phyloP scores from a whole-genome alignment of 2,329 filamentous ascomycete species.

The Arachnopeziza araneosa region DNA sequence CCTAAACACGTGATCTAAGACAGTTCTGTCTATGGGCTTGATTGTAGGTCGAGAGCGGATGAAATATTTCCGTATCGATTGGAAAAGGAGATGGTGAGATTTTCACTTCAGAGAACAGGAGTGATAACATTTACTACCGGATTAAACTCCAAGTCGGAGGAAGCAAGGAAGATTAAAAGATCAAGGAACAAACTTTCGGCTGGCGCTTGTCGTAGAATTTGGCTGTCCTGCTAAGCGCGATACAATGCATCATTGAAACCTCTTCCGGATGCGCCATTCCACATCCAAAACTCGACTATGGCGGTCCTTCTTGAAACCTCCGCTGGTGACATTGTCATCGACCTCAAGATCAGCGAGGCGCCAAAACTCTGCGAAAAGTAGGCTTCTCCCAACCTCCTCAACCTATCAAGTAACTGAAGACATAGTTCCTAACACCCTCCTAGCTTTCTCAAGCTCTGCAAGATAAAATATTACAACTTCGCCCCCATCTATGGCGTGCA shows the following conservation, averaged over 20 bases:
- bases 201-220: too few species aligned
- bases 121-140: too few species aligned
- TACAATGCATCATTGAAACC: not conserved
- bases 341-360: conserved; percentile 81
- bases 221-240: too few species aligned
- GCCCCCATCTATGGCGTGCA: conserved; percentile 87
- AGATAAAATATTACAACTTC: conserved; percentile 99
- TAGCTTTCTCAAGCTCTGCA: conserved; percentile 97
- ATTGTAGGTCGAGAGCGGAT: too few species aligned
- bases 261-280: not conserved
- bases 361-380: conserved; percentile 94
- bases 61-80: too few species aligned
- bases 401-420: conserved; percentile 43
- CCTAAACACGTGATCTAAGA: too few species aligned
- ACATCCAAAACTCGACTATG: not conserved
- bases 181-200: too few species aligned
- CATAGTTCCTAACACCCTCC: conserved; percentile 44
- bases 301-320: conserved; percentile 84
- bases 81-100: too few species aligned
- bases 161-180: too few species aligned
- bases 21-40: too few species aligned
- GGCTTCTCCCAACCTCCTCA: conserved; percentile 35
- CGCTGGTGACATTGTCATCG: conserved; percentile 88
- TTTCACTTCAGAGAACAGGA: too few species aligned
- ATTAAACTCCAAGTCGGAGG: too few species aligned